Conservation (phyloP, 2,329 filamentous ascomycete genomes). For the Aureobasidium sp. region DNA sequence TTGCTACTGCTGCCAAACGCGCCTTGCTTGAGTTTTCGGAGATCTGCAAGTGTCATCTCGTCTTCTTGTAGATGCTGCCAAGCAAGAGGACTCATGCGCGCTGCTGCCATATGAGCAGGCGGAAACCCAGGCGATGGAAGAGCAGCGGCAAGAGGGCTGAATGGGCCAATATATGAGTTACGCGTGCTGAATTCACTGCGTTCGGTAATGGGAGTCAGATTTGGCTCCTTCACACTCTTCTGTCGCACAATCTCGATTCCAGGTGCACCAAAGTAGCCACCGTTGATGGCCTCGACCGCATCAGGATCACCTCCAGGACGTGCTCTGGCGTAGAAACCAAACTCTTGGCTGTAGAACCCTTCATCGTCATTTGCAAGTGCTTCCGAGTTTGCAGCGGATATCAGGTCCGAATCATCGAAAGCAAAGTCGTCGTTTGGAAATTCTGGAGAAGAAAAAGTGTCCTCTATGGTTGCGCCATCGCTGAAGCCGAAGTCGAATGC, state of each 20-base stretch:
- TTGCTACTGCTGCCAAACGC: slow-evolving; percentile 15
- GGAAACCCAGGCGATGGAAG: slow-evolving; percentile 11
- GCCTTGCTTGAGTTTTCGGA: slow-evolving; percentile 10
- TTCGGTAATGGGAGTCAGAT: slow-evolving; percentile 92
- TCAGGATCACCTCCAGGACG: slow-evolving; percentile 38
- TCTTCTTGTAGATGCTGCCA: slow-evolving; percentile 16
- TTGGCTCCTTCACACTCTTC: slow-evolving; percentile 79
- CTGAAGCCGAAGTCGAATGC: slow-evolving; percentile 37
- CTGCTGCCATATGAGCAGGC: slow-evolving; percentile 4
- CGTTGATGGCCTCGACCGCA: slow-evolving; percentile 60
- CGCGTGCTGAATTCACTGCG: slow-evolving; percentile 92
- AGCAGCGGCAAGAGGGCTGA: slow-evolving; percentile 11
- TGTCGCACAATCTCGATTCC: slow-evolving; percentile 57
- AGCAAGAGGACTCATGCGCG: slow-evolving; percentile 15
- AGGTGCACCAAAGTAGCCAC: slow-evolving; percentile 81
- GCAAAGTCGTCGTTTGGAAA: slow-evolving; percentile 39
- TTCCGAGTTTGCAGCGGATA: slow-evolving; percentile 90
- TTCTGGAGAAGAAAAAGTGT: slow-evolving; percentile 11
- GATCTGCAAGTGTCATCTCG: slow-evolving; percentile 16
- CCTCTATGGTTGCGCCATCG: slow-evolving; percentile 19
- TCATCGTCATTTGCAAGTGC: slow-evolving; percentile 87
- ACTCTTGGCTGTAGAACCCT: slow-evolving; percentile 92
- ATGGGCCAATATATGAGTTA: slow-evolving; percentile 64
- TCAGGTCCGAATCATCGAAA: slow-evolving; percentile 70
- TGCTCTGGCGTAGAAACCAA: slow-evolving; percentile 76